Evolutionary conservation across 2,329 filamentous ascomycete genomes (phyloP).

Genomic region (Chrysoporthe austroafricana): DNA sequence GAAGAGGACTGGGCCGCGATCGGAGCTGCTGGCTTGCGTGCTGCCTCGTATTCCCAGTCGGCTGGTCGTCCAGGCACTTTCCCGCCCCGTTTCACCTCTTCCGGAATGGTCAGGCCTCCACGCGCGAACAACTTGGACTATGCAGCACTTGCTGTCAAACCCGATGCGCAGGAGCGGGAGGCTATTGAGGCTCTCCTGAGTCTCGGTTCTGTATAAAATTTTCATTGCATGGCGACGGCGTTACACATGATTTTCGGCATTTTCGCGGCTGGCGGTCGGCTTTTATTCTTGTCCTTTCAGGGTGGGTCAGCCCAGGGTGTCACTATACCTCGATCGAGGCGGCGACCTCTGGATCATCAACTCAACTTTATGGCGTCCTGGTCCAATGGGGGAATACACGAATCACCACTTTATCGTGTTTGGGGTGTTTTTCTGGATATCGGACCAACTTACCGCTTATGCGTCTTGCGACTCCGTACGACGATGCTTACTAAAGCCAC

Average conservation of each 20-base stretch:
- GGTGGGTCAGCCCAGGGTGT: conserved; percentile 10
- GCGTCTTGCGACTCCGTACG: background rate
- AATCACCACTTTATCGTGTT: conserved; percentile 19
- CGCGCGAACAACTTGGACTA: conserved; percentile 57
- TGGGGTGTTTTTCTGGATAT: background rate
- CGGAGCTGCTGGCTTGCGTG: conserved; percentile 81
- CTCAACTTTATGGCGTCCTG: conserved; percentile 25
- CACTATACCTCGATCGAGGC: conserved; percentile 23
- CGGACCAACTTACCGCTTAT: conserved; percentile 16
- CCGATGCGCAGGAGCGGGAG: conserved; percentile 76
- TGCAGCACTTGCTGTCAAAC: conserved; percentile 53
- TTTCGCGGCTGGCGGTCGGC: conserved; percentile 14
- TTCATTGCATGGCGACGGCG: conserved; percentile 56
- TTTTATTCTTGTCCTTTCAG: conserved; percentile 15
- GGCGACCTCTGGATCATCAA: conserved; percentile 30
- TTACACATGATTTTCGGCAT: conserved; percentile 40
- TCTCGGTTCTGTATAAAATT: conserved; percentile 76
- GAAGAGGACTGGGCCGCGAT: conserved; percentile 95
- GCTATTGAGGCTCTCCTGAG: conserved; percentile 80
- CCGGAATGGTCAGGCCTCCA: conserved; percentile 58
- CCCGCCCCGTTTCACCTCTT: conserved; percentile 50
- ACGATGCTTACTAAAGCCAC: background rate
- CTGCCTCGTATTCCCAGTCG: conserved; percentile 55
- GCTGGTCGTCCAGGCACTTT: conserved; percentile 58
- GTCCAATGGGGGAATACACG: conserved; percentile 17